Evolutionary conservation across 805 yeast species (phyloP).

Genomic region (Teunomyces panamensis): DNA sequence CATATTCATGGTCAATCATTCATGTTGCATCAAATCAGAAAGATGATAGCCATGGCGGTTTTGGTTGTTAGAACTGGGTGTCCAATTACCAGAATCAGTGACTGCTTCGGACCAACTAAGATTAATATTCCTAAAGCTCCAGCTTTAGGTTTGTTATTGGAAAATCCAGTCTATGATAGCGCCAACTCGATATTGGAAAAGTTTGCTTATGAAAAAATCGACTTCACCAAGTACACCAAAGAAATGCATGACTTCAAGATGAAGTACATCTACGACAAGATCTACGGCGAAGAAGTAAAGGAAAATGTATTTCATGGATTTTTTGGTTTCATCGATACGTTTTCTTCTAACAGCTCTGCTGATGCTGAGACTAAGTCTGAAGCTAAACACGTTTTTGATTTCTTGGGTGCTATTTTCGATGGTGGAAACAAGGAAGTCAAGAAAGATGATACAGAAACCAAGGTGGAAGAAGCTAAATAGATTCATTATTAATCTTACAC

Average conservation of each 20-base stretch:
- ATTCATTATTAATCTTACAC: not conserved
- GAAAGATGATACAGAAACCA: conserved; percentile 7
- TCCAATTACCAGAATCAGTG: conserved; percentile 69
- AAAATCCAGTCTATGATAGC: conserved; percentile 87
- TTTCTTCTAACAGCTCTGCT: conserved; percentile 32
- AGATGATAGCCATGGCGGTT: conserved; percentile 95
- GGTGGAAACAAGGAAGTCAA: conserved; percentile 4
- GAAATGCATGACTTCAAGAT: conserved; percentile 85
- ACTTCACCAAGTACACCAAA: conserved; percentile 59
- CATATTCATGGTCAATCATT: conserved; percentile 98
- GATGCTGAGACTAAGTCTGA: conserved; percentile 28
- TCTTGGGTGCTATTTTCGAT: conserved; percentile 47
- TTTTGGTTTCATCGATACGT: conserved; percentile 85
- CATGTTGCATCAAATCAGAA: conserved; percentile 96
- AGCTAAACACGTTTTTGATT: conserved; percentile 62
- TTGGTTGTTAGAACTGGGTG: conserved; percentile 82
- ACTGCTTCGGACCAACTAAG: conserved; percentile 71
- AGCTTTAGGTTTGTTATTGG: conserved; percentile 85
- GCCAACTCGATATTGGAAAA: conserved; percentile 69
- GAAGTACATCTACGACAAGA: conserved; percentile 86
- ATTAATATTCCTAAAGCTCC: conserved; percentile 97
- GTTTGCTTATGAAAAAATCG: conserved; percentile 74
- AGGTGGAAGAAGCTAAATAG: not conserved
- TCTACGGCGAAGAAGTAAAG: conserved; percentile 82
- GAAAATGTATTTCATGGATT: conserved; percentile 90